A percentile compares a stretch with the other conserved stretches of the same genome.
Evolutionary conservation across 495 filamentous ascomycete genomes (phyloP).

Genomic region (Penicillium maclennaniae): DNA sequence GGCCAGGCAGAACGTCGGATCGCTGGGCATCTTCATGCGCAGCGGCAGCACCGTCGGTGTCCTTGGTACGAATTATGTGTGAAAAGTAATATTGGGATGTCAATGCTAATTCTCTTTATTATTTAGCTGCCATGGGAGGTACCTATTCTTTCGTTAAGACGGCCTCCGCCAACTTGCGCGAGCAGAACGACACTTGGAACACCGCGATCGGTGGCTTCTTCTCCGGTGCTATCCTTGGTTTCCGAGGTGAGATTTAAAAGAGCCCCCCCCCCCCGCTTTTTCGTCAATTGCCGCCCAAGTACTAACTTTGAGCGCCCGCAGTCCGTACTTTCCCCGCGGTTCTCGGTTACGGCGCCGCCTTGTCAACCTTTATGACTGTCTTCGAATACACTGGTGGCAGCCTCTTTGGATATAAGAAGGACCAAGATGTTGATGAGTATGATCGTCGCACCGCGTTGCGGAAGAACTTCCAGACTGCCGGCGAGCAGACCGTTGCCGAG

Average conservation of each 20-base stretch:
- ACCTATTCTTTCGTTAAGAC: constrained; percentile 72
- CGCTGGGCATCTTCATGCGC: constrained; percentile 70
- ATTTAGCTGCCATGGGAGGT: constrained; percentile 71
- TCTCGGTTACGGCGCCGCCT: constrained; percentile 67
- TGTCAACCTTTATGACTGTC: constrained; percentile 60
- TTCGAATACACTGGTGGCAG: constrained; percentile 76
- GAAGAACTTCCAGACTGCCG: constrained; percentile 67
- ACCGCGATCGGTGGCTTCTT: constrained; percentile 70
- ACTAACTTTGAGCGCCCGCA: constrained; percentile 26
- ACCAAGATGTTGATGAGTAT: constrained; percentile 69
- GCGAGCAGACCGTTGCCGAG: constrained; percentile 76
- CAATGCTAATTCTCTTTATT: constrained; percentile 18
- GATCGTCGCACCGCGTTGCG: constrained; percentile 72
- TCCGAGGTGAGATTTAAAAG: constrained; percentile 50
- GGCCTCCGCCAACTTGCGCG: constrained; percentile 72
- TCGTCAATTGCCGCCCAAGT: neutral
- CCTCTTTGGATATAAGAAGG: constrained; percentile 53
- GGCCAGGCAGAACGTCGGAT: constrained; percentile 70
- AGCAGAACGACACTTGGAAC: constrained; percentile 70
- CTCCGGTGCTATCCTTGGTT: constrained; percentile 63
- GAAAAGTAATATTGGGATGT: neutral
- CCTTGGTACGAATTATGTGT: constrained; percentile 52
- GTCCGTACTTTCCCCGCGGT: constrained; percentile 75
- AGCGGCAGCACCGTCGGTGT: constrained; percentile 61
- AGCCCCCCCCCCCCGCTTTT: too few relatives aligned